Evolutionary conservation across 441 rosid genomes (phyloP).

Genomic region (Pelargonium citronellum): DNA sequence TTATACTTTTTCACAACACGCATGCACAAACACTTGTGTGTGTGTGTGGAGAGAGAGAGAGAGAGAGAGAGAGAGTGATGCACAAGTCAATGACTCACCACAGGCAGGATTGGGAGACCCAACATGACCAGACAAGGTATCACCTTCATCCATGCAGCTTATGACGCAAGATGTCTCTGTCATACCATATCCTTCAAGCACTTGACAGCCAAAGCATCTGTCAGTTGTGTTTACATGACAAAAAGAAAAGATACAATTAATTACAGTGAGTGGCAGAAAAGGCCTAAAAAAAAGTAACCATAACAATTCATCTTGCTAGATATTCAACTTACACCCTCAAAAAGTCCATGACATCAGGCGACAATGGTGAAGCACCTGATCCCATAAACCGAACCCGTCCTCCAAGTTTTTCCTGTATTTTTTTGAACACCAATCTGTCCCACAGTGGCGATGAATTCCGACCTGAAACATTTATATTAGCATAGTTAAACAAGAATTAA

Average conservation of each 20-base stretch:
- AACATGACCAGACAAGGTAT: slow-evolving; percentile 77
- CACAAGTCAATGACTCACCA: slow-evolving; percentile 42
- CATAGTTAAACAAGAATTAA: slow-evolving; percentile 8
- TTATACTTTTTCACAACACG: too few species aligned
- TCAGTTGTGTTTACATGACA: slow-evolving; percentile 20
- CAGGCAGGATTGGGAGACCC: slow-evolving; percentile 95
- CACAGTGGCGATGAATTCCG: slow-evolving; percentile 91
- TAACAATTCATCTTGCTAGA: slow-evolving; percentile 16
- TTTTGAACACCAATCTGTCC: slow-evolving; percentile 96
- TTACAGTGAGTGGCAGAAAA: not conserved
- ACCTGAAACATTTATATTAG: slow-evolving; percentile 39
- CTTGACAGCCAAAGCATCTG: slow-evolving; percentile 81
- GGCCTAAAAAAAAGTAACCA: not conserved
- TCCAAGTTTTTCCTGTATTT: slow-evolving; percentile 80
- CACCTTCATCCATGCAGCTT: slow-evolving; percentile 63
- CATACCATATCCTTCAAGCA: slow-evolving; percentile 95
- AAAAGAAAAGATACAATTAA: slow-evolving; percentile 5
- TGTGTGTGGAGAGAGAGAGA: too few species aligned
- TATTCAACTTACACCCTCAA: slow-evolving; percentile 63
- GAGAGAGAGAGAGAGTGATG: too few species aligned
- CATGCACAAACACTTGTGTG: too few species aligned
- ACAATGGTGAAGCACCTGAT: slow-evolving; percentile 96
- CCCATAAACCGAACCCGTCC: slow-evolving; percentile 77
- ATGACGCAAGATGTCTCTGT: slow-evolving; percentile 88
- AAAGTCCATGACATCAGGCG: slow-evolving; percentile 93